Conservation (phyloP, 257 asterid species). For the Solanum pennellii region DNA sequence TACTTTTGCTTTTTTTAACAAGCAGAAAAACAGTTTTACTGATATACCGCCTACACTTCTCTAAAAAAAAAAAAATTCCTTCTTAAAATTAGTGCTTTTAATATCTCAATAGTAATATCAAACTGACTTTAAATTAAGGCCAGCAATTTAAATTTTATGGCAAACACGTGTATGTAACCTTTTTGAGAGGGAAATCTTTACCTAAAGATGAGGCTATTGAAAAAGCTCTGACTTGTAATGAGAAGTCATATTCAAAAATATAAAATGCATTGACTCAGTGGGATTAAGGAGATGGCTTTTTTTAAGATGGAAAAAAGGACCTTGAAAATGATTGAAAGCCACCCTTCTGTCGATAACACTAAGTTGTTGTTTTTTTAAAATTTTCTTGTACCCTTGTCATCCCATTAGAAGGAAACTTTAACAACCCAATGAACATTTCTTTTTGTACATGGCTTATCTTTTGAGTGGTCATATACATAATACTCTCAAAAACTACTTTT, state of each 20-base stretch:
- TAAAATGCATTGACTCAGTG: constrained; percentile 52
- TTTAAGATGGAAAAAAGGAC: constrained; percentile 14
- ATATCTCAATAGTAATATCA: background rate
- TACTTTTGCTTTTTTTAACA: too few relatives aligned
- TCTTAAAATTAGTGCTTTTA: too few relatives aligned
- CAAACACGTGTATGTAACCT: background rate
- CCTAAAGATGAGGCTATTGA: background rate
- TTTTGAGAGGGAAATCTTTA: background rate
- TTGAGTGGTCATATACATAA: constrained; percentile 4
- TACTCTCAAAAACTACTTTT: constrained; percentile 1
- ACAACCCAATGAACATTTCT: constrained; percentile 32
- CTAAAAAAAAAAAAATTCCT: too few relatives aligned
- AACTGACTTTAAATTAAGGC: background rate
- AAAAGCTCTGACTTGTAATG: constrained; percentile 13
- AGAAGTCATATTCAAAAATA: constrained; percentile 23
- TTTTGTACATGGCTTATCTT: constrained; percentile 18
- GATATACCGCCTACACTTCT: background rate
- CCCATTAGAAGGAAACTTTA: constrained; percentile 21
- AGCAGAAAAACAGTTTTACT: too few relatives aligned
- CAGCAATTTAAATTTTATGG: background rate
- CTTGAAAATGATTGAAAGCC: constrained; percentile 47
- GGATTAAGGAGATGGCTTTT: constrained; percentile 15
- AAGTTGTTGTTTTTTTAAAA: background rate
- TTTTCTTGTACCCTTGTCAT: constrained; percentile 35
- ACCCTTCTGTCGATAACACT: constrained; percentile 5